Evolutionary conservation across 371 early-diverging fungal species (phyloP), one percentile per base, ranked within the genome.

Genomic region (Apophysomyces ossiformis): DNA sequence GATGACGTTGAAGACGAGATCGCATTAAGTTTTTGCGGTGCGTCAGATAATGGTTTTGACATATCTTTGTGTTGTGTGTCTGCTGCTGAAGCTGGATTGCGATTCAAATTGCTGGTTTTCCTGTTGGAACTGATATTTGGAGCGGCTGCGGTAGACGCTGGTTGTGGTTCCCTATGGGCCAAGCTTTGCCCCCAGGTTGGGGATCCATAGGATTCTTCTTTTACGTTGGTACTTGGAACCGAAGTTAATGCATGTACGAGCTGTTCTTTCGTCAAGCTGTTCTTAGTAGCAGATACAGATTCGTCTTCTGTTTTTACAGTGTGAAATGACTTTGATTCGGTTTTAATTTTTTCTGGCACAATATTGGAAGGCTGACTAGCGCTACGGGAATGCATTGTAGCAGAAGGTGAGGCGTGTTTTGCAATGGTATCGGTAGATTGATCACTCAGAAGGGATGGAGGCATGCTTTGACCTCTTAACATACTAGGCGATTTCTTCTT

Each of bases 221-320:
- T 58, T n/a, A 43, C 41, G 1, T 37, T 18, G 35, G 39, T 45
- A 37, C 43, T 61, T 9, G 75, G 72, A 56, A 76, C 64, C 13
- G 80, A 80, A 0, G 70, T 70, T 13, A 80, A 60, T 16, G 80
- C 80, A 60, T 66, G 66, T 7, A 80, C 62, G 2, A 80, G 57
- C 44, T 80, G 77, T 64, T 80, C 80, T 45, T 73, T 80, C 1
- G 80, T 80, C 7, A 79, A 66, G 1, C 65, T n/a, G 18, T 18
- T 37, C n/a, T 5, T 18, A 8, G 50, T 18, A 5, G 15, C 21
- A 9, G 50, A 18, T 50, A 26, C 9, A 18, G 47, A 46, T 46
- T 16, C 47, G 15, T 50, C 41, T 41, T 41, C 13, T 1, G 26
- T 26, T 26, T 26, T 26, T 26, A 26, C 4, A 45, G 2, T 21